Conservation (phyloP, 306 rosid genomes). For the Glycyrrhiza uralensis region DNA sequence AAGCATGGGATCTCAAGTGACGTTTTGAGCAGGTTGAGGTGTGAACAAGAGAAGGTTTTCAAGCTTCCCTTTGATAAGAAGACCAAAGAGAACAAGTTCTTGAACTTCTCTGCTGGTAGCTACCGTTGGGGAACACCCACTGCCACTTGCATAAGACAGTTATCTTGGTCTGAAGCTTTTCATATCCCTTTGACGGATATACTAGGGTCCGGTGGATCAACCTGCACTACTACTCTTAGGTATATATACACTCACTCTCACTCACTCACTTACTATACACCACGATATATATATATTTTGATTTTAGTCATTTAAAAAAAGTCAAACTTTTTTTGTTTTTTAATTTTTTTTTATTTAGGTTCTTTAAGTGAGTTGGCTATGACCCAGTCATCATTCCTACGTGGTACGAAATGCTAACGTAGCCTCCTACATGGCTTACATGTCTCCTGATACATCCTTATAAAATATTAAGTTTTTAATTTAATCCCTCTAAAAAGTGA, state of each 20-base stretch:
- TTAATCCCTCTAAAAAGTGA: no score
- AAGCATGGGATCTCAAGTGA: constrained; percentile 74
- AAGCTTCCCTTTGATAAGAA: constrained; percentile 61
- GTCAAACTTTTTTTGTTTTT: background rate
- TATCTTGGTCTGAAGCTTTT: constrained; percentile 95
- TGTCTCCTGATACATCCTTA: no score
- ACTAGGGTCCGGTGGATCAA: constrained; percentile 25
- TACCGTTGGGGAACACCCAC: constrained; percentile 94
- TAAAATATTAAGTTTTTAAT: no score
- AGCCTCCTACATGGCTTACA: no score
- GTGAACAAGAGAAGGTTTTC: constrained; percentile 61
- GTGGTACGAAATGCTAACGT: no score
- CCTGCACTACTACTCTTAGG: constrained; percentile 54
- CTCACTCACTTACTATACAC: no score
- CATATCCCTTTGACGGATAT: constrained; percentile 69
- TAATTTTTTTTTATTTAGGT: no score
- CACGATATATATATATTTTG: no score
- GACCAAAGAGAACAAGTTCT: constrained; percentile 43
- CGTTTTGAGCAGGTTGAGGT: constrained; percentile 49
- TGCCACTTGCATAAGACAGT: constrained; percentile 61
- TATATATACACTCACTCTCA: no score
- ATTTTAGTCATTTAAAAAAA: no score
- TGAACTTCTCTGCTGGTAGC: constrained; percentile 72
- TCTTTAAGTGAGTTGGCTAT: no score
- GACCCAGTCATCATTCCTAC: no score